These are phyloP conservation scores for Hypoxylon sp. DNA, from an alignment of 2,329 filamentous ascomycete species.

Conservation along the genomic window DNA sequence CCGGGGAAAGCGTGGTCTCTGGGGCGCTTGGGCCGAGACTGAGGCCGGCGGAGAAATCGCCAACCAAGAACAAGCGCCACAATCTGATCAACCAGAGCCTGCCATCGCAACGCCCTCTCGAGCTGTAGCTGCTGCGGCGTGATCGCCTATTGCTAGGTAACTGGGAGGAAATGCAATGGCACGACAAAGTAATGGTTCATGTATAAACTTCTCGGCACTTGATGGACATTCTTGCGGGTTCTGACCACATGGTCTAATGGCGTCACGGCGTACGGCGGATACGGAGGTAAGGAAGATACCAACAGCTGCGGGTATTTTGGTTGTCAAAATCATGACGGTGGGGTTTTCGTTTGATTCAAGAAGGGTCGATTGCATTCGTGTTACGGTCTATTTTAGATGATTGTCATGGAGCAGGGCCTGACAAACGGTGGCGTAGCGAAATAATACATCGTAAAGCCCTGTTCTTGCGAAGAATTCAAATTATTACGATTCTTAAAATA, in stretches of 20 bases:
- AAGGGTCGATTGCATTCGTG: slow-evolving; percentile 40
- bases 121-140: slow-evolving; percentile 53
- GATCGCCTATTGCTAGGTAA: slow-evolving; percentile 25
- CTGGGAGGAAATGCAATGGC: slow-evolving; percentile 38
- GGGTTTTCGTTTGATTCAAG: slow-evolving; percentile 23
- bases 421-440: slow-evolving; percentile 17
- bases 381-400: slow-evolving; percentile 34
- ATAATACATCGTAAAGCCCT: slow-evolving; percentile 32
- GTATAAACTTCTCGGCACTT: slow-evolving; percentile 54
- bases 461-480: slow-evolving; percentile 19
- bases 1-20: slow-evolving; percentile 92
- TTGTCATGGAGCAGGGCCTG: slow-evolving; percentile 17
- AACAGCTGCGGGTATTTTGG: slow-evolving; percentile 52
- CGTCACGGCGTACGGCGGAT: slow-evolving; percentile 51
- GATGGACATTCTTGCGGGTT: slow-evolving; percentile 47
- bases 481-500: slow-evolving; percentile 14
- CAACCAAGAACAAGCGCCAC: slow-evolving; percentile 61
- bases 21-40: slow-evolving; percentile 94
- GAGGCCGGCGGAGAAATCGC: slow-evolving; percentile 76
- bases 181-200: slow-evolving; percentile 51
- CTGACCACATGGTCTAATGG: slow-evolving; percentile 50
- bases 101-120: slow-evolving; percentile 54
- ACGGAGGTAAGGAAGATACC: slow-evolving; percentile 53
- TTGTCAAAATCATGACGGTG: slow-evolving; percentile 51
- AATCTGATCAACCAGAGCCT: slow-evolving; percentile 53